Percentiles rank a stretch among this genome's conserved stretches.
These are phyloP conservation scores for Linnemannia zychae DNA, from an alignment of 192 early-diverging fungal species.

Conservation along the genomic window DNA sequence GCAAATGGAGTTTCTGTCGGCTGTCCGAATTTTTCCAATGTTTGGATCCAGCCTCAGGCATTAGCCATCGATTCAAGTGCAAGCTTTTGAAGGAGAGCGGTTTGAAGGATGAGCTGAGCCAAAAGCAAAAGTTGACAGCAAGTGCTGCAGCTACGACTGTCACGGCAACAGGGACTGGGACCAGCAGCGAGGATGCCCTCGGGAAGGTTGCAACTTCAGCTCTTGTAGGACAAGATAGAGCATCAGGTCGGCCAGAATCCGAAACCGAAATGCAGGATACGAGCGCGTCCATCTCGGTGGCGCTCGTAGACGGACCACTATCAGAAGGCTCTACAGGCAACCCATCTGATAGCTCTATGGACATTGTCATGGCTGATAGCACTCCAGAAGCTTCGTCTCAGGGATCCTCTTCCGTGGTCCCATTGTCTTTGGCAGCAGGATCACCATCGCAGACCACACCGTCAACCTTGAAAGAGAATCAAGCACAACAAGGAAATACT, in stretches of 20 bases:
- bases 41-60: conserved; percentile 43
- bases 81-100: conserved; percentile 50
- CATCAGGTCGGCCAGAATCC: background rate
- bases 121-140: conserved; percentile 13
- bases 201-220: background rate
- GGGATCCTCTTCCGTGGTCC: background rate
- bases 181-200: background rate
- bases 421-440: background rate
- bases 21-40: conserved; percentile 54
- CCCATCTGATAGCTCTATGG: background rate
- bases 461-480: background rate
- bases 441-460: background rate
- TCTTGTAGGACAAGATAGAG: background rate
- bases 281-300: background rate
- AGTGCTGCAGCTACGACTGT: background rate
- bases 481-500: background rate
- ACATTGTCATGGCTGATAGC: conserved; percentile 21
- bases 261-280: background rate
- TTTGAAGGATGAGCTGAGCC: conserved; percentile 36
- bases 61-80: conserved; percentile 51
- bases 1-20: conserved; percentile 56
- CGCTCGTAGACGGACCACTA: background rate
- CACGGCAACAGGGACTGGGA: background rate
- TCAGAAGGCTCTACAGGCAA: background rate
- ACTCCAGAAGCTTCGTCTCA: background rate